Base-by-base conservation (phyloP, 139 green algal species). In the Picochlorum costavermella region DNA sequence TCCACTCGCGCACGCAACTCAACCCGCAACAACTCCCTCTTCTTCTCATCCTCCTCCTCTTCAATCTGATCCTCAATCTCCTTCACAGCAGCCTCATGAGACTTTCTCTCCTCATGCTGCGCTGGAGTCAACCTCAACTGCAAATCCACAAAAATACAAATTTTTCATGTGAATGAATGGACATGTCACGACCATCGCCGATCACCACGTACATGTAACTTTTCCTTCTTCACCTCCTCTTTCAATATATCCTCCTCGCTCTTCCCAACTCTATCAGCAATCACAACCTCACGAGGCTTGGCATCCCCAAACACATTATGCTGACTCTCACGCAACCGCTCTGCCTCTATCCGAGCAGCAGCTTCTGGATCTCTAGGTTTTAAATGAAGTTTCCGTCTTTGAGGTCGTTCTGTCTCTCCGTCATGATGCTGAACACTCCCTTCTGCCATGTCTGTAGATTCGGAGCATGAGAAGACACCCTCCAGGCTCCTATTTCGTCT, bases 181-280 rank as follows among this genome's bases (percentile, higher is more conserved):
- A 40, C 6, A 14, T 45, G 2, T 29, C 17, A 6, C n/a, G 14
- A 16, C 49, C 9, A 61, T n/a, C 6, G 31, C 28, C 43, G 10
- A 49, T 17, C 46, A 51, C 20, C 28, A 16, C 61, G 58, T 40
- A 88, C 76, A 50, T 85, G 78, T 14, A 86, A 71, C 23, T 81
- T 81, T 53, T 91, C 80, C 44, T 83, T 80, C 36, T 72, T 65
- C 6, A 86, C 71, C 45, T 86, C 76, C 44, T 91, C 81, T 56
- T 71, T 77, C 46, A 92, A 58, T 30, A 92, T 80, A 26, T 91
- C 84, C 45, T 86, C 75, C 71, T 92, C 85, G 0, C 69, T 82
- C 64, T 87, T 87, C 31, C 85, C 85, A 2, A 63, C 49, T 31
- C 80, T 69, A 14, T 46, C 55, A 2, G 85, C 80, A 26, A 92